Base-by-base conservation (phyloP, 2,329 filamentous ascomycete genomes). In the Talaromyces atroroseus region DNA sequence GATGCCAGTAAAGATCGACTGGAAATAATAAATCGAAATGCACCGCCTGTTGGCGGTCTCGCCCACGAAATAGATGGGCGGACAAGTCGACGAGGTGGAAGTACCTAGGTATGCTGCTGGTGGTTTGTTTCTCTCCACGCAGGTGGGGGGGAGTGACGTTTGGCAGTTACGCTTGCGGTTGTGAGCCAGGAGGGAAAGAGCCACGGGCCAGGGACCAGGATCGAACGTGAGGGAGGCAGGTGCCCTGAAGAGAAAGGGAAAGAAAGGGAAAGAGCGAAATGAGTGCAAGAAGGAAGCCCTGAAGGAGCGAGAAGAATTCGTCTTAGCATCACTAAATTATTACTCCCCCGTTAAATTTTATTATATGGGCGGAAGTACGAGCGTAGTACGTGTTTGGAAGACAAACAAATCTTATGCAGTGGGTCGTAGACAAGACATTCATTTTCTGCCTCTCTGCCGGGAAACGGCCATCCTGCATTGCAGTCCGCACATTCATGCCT, bases 81-180 rank as follows among this genome's bases (percentile, higher is more conserved):
- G 24, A 20, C 24, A 47, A 47, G 12, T 47, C 40, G 18, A 46
- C 6, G 50, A 45, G 45, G 14, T 18, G 26, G 26, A n/a, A 52
- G 20, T 29, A 20, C 29, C n/a, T n/a, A n/a, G n/a, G n/a, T n/a
- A n/a, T n/a, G n/a, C n/a, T n/a, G n/a, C n/a, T n/a, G 29, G n/a
- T 20, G 50, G n/a, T 47, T 53, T 14, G 18, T 47, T 53, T 21
- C n/a, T 53, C 32, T 44, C 32, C 44, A 20, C 21, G 34, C 10
- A 38, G 40, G 40, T 18, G 40, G 40, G 40, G n/a, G 50, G 8
- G 32, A 47, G 51, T 53, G 51, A 53, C 51, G 51, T 36, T 36
- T 36, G 32, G 32, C 11, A 36, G 32, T 36, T 53, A 53, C 51
- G 51, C 20, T 53, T 53, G 51, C 51, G 51, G 51, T 21, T 36